Percentiles rank a stretch among this genome's conserved stretches.
These are phyloP conservation scores for Didymella segeticola DNA, from an alignment of 2,329 filamentous ascomycete species.

Conservation along the genomic window DNA sequence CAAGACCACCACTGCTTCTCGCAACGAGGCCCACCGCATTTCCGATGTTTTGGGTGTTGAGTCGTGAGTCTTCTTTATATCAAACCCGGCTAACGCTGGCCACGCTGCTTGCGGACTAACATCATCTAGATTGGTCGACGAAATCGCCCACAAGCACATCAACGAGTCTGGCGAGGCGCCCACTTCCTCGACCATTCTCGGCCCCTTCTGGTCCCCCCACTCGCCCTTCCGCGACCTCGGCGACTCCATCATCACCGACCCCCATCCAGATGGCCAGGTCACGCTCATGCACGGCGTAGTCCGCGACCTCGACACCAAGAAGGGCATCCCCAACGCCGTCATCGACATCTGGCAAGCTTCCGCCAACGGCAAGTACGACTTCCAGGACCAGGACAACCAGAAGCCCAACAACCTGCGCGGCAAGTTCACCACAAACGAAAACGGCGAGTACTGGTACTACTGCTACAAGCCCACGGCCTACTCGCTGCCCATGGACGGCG, in stretches of 20 bases:
- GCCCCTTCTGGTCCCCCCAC: slow-evolving; percentile 79
- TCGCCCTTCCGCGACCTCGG: slow-evolving; percentile 75
- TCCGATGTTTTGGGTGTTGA: slow-evolving; percentile 78
- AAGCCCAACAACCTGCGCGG: slow-evolving; percentile 76
- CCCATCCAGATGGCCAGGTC: slow-evolving; percentile 62
- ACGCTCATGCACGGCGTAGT: slow-evolving; percentile 74
- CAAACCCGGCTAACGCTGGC: neutral
- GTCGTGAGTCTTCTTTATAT: slow-evolving; percentile 66
- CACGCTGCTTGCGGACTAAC: neutral
- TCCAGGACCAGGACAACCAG: slow-evolving; percentile 76
- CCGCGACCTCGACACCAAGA: slow-evolving; percentile 68
- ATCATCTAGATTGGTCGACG: slow-evolving; percentile 64
- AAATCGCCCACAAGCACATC: slow-evolving; percentile 70
- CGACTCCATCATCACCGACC: slow-evolving; percentile 69
- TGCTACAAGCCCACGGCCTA: slow-evolving; percentile 78
- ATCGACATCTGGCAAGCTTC: slow-evolving; percentile 82
- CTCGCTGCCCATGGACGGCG: slow-evolving; percentile 69
- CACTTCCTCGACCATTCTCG: slow-evolving; percentile 78
- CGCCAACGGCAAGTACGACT: slow-evolving; percentile 77
- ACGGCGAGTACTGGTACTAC: slow-evolving; percentile 76
- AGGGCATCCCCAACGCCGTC: slow-evolving; percentile 70
- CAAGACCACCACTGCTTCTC: slow-evolving; percentile 69
- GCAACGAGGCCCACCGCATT: slow-evolving; percentile 77
- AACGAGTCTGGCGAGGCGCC: slow-evolving; percentile 67
- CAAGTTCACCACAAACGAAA: slow-evolving; percentile 74